Evolutionary conservation across 2,329 filamentous ascomycete genomes (phyloP), one percentile per base, ranked within the genome.

Genomic region (Neurospora sp.): DNA sequence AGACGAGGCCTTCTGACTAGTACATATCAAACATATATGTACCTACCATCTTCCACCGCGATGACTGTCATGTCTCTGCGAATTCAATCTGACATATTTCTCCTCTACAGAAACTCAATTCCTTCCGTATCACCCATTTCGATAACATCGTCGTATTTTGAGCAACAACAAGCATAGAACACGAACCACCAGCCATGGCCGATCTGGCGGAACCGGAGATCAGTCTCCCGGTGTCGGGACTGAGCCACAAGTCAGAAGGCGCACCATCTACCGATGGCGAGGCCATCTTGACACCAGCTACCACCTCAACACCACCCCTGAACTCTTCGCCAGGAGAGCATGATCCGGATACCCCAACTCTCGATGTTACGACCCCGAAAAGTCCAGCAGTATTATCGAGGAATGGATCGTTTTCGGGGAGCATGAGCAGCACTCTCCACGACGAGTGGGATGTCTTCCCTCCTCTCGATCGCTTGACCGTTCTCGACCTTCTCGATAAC

Each of bases 401-500:
- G 71, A 91, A 91, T 69, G 85, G 87, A 17, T 97, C 93, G 17
- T 93, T 93, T 79, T 93, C 92, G n/a, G 90, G 88, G 67, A 62
- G 52, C 28, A 62, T 62, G 28, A 93, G 90, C 80, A 93, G 90
- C 79, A 90, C 89, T n/a, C 93, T 93, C 76, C 92, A 96, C 70
- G 92, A 96, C 75, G 93, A 95, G 78, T 96, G 92, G 87, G 93
- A 97, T 73, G 85, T 89, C 28, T 91, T 96, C 72, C 93, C 94
- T 10, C 94, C 95, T 0, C 84, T 97, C 33, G 96, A 99, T 79
- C 91, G 93, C 68, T 84, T 99, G 69, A 94, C 92, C 46, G 89
- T 98, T 70, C 93, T 99, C 76, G 96, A 99, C 78, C 86, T 99
- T 67, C 87, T 99, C 74, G 95, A 97, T 81, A 98, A 97, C 78